These are phyloP conservation scores for Cadophora luteo-olivacea DNA, from an alignment of 2,329 filamentous ascomycete species.

Conservation along the genomic window DNA sequence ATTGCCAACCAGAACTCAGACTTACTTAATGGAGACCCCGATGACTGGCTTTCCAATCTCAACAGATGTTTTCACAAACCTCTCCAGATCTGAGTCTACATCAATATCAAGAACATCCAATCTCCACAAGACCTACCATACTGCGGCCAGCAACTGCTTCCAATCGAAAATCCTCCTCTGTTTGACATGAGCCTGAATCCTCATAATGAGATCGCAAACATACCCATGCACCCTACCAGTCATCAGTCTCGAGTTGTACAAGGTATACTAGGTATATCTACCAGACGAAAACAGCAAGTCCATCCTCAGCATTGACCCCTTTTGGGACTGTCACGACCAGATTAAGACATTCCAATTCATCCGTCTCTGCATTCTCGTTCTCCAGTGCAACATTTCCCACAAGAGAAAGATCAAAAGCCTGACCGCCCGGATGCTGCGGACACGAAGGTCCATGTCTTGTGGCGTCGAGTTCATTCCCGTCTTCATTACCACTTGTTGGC, in stretches of 20 bases:
- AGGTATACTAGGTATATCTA: slow-evolving; percentile 10
- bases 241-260: slow-evolving; percentile 12
- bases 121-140: slow-evolving; percentile 24
- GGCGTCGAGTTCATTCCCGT: slow-evolving; percentile 41
- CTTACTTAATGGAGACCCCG: slow-evolving; percentile 35
- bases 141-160: slow-evolving; percentile 33
- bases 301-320: slow-evolving; percentile 3
- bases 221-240: slow-evolving; percentile 34
- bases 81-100: slow-evolving; percentile 22
- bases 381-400: slow-evolving; percentile 28
- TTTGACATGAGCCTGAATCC: background rate
- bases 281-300: slow-evolving; percentile 39
- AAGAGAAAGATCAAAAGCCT: slow-evolving; percentile 30
- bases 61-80: slow-evolving; percentile 26
- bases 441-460: slow-evolving; percentile 47
- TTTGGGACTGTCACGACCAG: slow-evolving; percentile 45
- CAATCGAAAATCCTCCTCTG: slow-evolving; percentile 32
- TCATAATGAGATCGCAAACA: background rate
- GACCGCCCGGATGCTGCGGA: slow-evolving; percentile 41
- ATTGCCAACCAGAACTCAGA: background rate
- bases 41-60: slow-evolving; percentile 30
- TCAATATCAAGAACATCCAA: background rate
- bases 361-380: slow-evolving; percentile 29
- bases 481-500: slow-evolving; percentile 1
- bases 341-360: slow-evolving; percentile 47